Evolutionary conservation across 2,329 filamentous ascomycete species (phyloP), one percentile per base, ranked within the genome.

Genomic region (Curvularia verruculosa): DNA sequence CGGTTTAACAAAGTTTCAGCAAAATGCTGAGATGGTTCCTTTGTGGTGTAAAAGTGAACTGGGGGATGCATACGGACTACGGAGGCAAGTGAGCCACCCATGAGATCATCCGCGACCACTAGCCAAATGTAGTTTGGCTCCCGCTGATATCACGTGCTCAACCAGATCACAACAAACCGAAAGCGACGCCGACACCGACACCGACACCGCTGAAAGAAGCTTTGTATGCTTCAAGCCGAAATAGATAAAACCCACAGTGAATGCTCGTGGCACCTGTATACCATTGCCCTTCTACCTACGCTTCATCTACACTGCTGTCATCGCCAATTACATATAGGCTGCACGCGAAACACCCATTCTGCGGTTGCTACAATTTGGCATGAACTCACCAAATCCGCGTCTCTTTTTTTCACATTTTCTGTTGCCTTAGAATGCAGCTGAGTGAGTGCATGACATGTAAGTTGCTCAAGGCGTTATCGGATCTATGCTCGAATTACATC

Each of bases 401-500:
- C 29, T 40, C 41, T 19, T 40, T 26, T 15, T 26, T 15, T 34
- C 19, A 5, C 9, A 10, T 39, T 59, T 43, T 54, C 39, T 39
- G 53, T 59, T 61, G 49, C 50, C 18, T 5, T 59, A 59, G 46
- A 19, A 49, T 54, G 59, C 56, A 59, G 49, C 59, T 56, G 54
- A 56, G 54, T 34, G n/a, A 18, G 29, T 31, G n/a, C 19, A 28
- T 12, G 15, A 10, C 24, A 26, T 52, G 58, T 61, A 45, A 52
- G 58, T 49, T 19, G 26, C 21, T 24, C 44, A 34, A 39, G 24
- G 12, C 41, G n/a, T 23, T 19, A 21, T 12, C 12, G 29, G 19
- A 15, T 29, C 15, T 13, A 2, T 5, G n/a, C 23, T 21, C 13
- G 19, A 26, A 36, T 31, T 28, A 21, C 5, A 10, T 48, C 54